Base-by-base conservation (phyloP, 2,329 filamentous ascomycete species). In the Fusarium sp. region DNA sequence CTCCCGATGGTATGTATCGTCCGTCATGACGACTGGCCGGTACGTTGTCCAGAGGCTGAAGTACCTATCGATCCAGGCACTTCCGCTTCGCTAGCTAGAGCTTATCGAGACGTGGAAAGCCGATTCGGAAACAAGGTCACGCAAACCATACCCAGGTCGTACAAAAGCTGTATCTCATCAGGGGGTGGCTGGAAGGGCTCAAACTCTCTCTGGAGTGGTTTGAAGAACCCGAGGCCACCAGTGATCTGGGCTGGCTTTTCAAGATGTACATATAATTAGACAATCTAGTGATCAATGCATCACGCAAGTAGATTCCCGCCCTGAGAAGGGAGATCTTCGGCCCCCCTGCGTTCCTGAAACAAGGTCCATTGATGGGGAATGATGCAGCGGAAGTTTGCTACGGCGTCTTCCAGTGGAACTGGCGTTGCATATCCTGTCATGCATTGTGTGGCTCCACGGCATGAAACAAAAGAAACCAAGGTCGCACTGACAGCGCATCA, bases 401-500 rank as follows among this genome's bases (percentile, higher is more conserved):
- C 43, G 39, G 44, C 18, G 23, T 44, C 43, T 37, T 31, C 43
- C 42, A 56, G 62, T 69, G 64, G 72, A 59, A 75, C 74, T 75
- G 60, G 60, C 62, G 53, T 58, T 60, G 48, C 43, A 62, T 62
- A 34, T 31, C 62, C 46, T 67, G 63, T 69, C 57, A 74, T 74
- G 72, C 71, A 72, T 58, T 45, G n/a, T 44, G 49, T 74, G 69
- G 72, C 63, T 67, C 72, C 72, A 71, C 71, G 69, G 58, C 71
- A 74, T 74, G 54, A 59, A 67, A 64, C 58, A 49, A 46, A 43
- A 37, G 18, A n/a, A 42, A 51, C 46, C 54, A 45, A 66, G 54
- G 70, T 74, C 45, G 64, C 64, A 74, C 72, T 72, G 72, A 74
- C 72, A 74, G 69, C 72, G 65, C 72, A 74, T 75, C 70, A 58